Evolutionary conservation across 345 rosid genomes (phyloP), one percentile per base, ranked within the genome.

Genomic region (Citrus unshiu): DNA sequence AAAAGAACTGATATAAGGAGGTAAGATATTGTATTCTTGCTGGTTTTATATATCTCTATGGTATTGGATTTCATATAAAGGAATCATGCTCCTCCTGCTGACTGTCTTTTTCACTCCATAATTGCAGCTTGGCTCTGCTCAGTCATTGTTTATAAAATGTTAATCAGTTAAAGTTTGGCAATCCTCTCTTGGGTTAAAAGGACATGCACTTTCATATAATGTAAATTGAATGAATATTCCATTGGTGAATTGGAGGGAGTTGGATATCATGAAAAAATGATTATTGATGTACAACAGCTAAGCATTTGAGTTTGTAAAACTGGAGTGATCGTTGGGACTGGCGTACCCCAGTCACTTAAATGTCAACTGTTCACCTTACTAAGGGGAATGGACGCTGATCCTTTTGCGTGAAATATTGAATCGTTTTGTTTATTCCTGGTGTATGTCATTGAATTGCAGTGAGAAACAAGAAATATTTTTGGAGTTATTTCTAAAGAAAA

Each of bases 1-100:
- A 93, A 88, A 79, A 76, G 76, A 79, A 87, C 91, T 82, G 77
- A 86, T 64, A 58, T 93, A 37, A 81, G 67, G 79, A 77, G 91
- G 98, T 95, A 83, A 81, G 84, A 30, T 65, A 25, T 65, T 39
- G 9, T 70, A 30, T 63, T 65, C 62, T 65, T 71, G 70, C 32
- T 35, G 16, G 62, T 13, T 49, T 35, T 56, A 13, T 72, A 24
- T 77, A 29, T 46, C 19, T 21, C 49, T 68, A 21, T 68, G 4
- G 19, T 57, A 51, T 18, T 21, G 66, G n/a, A 22, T 29, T 54
- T 61, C 25, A 9, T 37, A 29, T 9, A 30, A 74, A 62, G 68
- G 43, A 27, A 27, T 2, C 18, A 40, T 27, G 27, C 68, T 12
- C 32, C 34, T 61, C 39, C 6, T 9, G 6, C 24, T 61, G 54